Conservation (phyloP, 1,284 basidiomycete species). For the Microbotryomycetes sp. region DNA sequence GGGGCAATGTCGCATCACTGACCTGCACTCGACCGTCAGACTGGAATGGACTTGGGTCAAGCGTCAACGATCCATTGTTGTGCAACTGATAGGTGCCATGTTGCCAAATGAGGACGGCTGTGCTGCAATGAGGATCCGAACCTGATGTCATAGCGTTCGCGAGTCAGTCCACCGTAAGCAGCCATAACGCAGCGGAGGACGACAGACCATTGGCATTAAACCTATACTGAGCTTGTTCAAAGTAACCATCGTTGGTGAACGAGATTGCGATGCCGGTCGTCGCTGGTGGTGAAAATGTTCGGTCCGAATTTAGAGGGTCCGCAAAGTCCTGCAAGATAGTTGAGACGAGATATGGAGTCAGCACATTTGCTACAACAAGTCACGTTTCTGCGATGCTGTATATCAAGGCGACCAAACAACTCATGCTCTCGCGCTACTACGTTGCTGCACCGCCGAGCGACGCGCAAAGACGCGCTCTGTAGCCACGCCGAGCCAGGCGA, state of each 20-base stretch:
- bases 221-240: slow-evolving; percentile 80
- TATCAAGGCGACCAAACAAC: not conserved
- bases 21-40: slow-evolving; percentile 73
- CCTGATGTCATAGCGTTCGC: slow-evolving; percentile 46
- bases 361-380: not conserved
- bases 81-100: slow-evolving; percentile 68
- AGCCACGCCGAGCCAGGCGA: not conserved
- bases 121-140: slow-evolving; percentile 68
- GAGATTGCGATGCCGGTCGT: slow-evolving; percentile 79
- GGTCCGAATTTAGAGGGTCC: slow-evolving; percentile 63
- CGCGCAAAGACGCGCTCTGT: not conserved
- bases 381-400: not conserved
- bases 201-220: slow-evolving; percentile 68
- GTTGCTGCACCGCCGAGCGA: not conserved
- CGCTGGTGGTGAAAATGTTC: slow-evolving; percentile 63
- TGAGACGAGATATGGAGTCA: not conserved
- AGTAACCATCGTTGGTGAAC: slow-evolving; percentile 68
- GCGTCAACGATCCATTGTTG: slow-evolving; percentile 53
- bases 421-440: too few species aligned
- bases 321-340: slow-evolving; percentile 60
- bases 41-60: slow-evolving; percentile 51
- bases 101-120: slow-evolving; percentile 73
- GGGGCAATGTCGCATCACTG: not conserved
- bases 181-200: slow-evolving; percentile 8
- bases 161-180: slow-evolving; percentile 1